Conservation (phyloP, 2,329 filamentous ascomycete genomes). For the Diaporthe ilicicola region DNA sequence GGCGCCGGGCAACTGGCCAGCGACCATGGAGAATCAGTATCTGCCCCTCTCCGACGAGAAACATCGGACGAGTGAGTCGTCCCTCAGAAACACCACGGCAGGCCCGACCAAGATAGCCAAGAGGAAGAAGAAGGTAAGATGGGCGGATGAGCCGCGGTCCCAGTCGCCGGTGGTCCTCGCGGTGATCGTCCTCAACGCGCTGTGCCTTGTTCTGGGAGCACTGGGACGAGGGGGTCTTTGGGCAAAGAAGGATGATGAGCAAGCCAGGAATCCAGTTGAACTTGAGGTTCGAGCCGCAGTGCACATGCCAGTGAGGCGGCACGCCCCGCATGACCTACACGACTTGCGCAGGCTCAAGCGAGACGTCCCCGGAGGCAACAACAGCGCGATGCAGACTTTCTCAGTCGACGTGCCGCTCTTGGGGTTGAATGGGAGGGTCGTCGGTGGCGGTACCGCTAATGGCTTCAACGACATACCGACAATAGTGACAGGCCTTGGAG, state of each 20-base stretch:
- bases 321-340: neutral
- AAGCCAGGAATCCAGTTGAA: neutral
- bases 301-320: neutral
- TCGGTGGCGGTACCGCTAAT: constrained; percentile 19
- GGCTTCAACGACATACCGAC: constrained; percentile 26
- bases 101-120: neutral
- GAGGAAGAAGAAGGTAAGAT: constrained; percentile 2
- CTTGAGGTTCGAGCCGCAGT: constrained; percentile 8
- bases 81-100: neutral
- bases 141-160: neutral
- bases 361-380: constrained; percentile 2
- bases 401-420: constrained; percentile 27
- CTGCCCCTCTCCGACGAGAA: neutral
- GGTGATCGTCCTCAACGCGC: neutral
- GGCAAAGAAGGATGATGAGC: neutral
- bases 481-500: neutral
- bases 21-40: neutral
- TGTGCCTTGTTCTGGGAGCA: neutral
- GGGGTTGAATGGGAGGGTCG: constrained; percentile 10
- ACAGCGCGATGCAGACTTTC: constrained; percentile 20
- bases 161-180: neutral
- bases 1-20: constrained; percentile 1
- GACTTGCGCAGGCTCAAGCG: neutral
- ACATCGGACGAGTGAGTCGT: constrained; percentile 10
- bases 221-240: neutral